Evolutionary conservation across 2,329 filamentous ascomycete species (phyloP).

Genomic region (Nemania sp.): DNA sequence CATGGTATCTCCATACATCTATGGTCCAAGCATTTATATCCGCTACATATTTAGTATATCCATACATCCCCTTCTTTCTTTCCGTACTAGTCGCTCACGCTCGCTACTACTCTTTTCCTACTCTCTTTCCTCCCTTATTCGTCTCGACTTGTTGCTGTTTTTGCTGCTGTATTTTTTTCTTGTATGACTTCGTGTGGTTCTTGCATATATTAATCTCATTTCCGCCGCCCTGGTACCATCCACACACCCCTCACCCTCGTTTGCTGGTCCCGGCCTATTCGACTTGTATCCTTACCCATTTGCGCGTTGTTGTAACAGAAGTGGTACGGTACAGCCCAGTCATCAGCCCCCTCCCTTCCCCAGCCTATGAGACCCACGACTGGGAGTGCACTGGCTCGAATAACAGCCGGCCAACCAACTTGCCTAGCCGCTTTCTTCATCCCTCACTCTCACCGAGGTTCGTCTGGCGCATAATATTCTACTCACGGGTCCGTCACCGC

Average conservation of each 20-base stretch:
- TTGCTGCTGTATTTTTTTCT: not conserved
- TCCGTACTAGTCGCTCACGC: constrained; percentile 17
- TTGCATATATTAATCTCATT: constrained; percentile 14
- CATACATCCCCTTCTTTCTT: constrained; percentile 24
- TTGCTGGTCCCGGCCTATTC: constrained; percentile 14
- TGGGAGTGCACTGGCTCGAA: constrained; percentile 7
- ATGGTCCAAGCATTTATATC: not conserved
- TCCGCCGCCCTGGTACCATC: constrained; percentile 7
- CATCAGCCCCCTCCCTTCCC: constrained; percentile 4
- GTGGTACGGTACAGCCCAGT: not conserved
- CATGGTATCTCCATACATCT: not conserved
- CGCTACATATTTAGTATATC: not conserved
- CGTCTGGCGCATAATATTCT: constrained; percentile 18
- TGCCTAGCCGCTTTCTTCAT: constrained; percentile 15
- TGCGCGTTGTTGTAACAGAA: not conserved
- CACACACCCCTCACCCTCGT: constrained; percentile 16
- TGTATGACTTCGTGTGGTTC: not conserved
- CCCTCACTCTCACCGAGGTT: constrained; percentile 23
- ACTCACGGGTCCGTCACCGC: not conserved
- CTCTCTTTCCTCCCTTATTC: constrained; percentile 12
- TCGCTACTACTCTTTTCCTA: constrained; percentile 23
- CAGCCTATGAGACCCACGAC: constrained; percentile 12
- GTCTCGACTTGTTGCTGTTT: not conserved
- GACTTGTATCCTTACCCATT: not conserved
- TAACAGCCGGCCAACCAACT: constrained; percentile 15